Percentiles rank a stretch among this genome's conserved stretches.
Conservation (phyloP, 2,329 filamentous ascomycete species). For the Fusarium nelsonii region DNA sequence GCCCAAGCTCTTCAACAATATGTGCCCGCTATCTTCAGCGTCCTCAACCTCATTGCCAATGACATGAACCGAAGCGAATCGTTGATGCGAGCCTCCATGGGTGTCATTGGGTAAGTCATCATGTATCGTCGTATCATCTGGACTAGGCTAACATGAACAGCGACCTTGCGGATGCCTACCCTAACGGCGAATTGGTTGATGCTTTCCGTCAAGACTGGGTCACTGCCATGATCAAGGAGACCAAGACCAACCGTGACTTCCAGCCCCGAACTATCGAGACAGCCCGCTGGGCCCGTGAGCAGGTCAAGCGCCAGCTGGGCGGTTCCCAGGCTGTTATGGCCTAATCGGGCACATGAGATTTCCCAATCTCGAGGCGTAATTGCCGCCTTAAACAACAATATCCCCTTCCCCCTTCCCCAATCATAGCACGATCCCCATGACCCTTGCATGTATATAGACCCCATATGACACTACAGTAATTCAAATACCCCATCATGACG, state of each 20-base stretch:
- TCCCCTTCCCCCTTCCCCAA: slow-evolving; percentile 41
- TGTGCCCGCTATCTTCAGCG: slow-evolving; percentile 86
- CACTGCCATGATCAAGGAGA: slow-evolving; percentile 89
- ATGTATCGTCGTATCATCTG: neutral
- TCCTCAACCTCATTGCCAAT: slow-evolving; percentile 82
- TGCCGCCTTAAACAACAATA: slow-evolving; percentile 27
- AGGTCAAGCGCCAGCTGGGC: slow-evolving; percentile 90
- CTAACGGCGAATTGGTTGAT: slow-evolving; percentile 84
- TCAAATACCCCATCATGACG: slow-evolving; percentile 55
- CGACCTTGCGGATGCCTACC: slow-evolving; percentile 94
- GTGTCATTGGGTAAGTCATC: slow-evolving; percentile 86
- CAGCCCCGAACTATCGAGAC: slow-evolving; percentile 88
- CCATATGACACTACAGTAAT: slow-evolving; percentile 55
- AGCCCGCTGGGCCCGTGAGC: slow-evolving; percentile 95
- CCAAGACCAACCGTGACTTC: slow-evolving; percentile 89
- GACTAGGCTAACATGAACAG: slow-evolving; percentile 59
- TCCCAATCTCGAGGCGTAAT: neutral
- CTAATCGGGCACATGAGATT: slow-evolving; percentile 45
- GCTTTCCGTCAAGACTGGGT: slow-evolving; percentile 94
- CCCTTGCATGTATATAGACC: slow-evolving; percentile 57
- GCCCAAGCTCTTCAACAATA: slow-evolving; percentile 80
- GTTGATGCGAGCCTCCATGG: slow-evolving; percentile 93
- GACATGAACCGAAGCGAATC: slow-evolving; percentile 92
- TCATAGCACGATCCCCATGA: slow-evolving; percentile 55
- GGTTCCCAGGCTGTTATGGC: slow-evolving; percentile 65